phyloP scores from a whole-genome alignment of 306 rosid genomes.

The Quercus agrifolia region DNA sequence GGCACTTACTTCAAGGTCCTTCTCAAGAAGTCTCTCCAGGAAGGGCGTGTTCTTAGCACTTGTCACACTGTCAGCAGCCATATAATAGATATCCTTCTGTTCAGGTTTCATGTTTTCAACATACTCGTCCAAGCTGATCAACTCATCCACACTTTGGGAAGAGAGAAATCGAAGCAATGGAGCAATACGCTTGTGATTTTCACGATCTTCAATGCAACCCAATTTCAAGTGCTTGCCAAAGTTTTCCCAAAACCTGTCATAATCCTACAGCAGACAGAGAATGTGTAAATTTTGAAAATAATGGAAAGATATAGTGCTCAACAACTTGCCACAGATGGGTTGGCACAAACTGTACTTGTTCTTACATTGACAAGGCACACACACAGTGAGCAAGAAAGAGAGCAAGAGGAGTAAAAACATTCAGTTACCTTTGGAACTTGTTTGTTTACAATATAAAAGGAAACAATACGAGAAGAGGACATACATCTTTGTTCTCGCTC shows the following conservation, averaged over 20 bases:
- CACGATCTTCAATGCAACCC: conserved; percentile 98
- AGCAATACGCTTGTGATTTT: conserved; percentile 93
- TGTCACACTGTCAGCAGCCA: conserved; percentile 89
- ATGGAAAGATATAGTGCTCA: not conserved
- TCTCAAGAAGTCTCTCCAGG: conserved; percentile 81
- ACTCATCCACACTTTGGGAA: conserved; percentile 77
- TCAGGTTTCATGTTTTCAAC: conserved; percentile 95
- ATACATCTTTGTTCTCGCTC: conserved; percentile 85
- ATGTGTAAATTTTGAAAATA: conserved; percentile 1
- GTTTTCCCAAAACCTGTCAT: conserved; percentile 91
- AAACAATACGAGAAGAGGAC: conserved; percentile 19
- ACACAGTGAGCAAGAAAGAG: not conserved
- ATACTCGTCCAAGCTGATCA: conserved; percentile 93
- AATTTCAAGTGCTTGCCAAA: conserved; percentile 90
- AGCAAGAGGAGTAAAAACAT: not conserved
- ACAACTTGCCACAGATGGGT: not conserved
- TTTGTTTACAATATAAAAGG: not conserved
- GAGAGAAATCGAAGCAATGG: conserved; percentile 94
- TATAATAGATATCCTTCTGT: conserved; percentile 89
- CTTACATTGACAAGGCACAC: not conserved
- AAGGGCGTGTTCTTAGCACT: conserved; percentile 94
- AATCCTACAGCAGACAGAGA: conserved; percentile 58
- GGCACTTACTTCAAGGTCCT: conserved; percentile 68
- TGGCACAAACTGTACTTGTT: not conserved
- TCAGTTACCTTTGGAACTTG: not conserved